A percentile compares a stretch with the other conserved stretches of the same genome.
phyloP scores from a whole-genome alignment of 1,284 basidiomycete species.

The Bjerkandera adusta region DNA sequence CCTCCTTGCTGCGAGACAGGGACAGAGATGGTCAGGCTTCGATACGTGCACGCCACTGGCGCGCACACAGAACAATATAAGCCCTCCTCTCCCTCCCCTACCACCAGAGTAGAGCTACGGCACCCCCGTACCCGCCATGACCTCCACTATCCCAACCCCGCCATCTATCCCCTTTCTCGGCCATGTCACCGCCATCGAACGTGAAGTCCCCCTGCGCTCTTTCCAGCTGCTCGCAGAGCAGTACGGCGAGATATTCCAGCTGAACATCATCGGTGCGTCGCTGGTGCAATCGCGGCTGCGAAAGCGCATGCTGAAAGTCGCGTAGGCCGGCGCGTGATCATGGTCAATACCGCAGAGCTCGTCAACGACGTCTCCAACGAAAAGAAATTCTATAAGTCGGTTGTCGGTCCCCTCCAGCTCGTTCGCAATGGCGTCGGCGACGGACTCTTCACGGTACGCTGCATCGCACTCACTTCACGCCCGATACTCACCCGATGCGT shows the following conservation, averaged over 20 bases:
- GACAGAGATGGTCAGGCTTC: no score
- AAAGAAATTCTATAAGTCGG: slow-evolving; percentile 39
- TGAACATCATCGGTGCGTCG: slow-evolving; percentile 36
- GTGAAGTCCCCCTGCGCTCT: slow-evolving; percentile 37
- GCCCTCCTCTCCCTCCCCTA: no score
- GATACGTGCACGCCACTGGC: no score
- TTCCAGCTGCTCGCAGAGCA: slow-evolving; percentile 38
- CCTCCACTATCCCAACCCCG: slow-evolving; percentile 37
- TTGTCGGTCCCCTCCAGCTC: slow-evolving; percentile 32
- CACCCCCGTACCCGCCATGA: no score
- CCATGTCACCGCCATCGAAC: slow-evolving; percentile 38
- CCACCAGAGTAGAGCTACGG: no score
- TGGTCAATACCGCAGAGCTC: slow-evolving; percentile 36
- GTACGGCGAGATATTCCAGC: slow-evolving; percentile 46
- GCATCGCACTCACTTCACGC: background rate
- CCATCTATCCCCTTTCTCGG: slow-evolving; percentile 44
- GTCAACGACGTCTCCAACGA: slow-evolving; percentile 45
- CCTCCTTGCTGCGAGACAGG: no score
- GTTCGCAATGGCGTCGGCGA: slow-evolving; percentile 44
- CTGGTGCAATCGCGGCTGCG: no score
- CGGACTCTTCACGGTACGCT: slow-evolving; percentile 38
- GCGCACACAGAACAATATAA: no score
- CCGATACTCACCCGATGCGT: background rate
- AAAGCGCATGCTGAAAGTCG: background rate
- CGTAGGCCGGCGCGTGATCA: slow-evolving; percentile 30